Percentiles rank a stretch among this genome's conserved stretches.
Evolutionary conservation across 2,329 filamentous ascomycete genomes (phyloP).

Genomic region (Aspergillus thermomutatus): DNA sequence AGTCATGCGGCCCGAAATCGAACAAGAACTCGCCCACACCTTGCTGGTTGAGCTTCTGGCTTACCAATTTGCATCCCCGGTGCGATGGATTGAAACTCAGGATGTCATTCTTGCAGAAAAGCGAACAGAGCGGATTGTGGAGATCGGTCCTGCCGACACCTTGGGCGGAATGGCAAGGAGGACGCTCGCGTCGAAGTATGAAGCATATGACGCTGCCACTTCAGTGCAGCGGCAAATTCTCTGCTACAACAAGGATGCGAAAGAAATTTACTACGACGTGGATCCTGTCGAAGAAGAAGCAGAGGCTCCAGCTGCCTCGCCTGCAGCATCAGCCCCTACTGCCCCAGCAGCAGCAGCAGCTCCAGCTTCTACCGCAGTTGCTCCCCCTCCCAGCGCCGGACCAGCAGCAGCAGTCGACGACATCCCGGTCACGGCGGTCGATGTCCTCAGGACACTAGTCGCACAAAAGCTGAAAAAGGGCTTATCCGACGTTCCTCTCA

Average conservation of each 20-base stretch:
- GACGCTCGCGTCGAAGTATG: slow-evolving; percentile 93
- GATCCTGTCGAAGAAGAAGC: slow-evolving; percentile 91
- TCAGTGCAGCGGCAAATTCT: slow-evolving; percentile 96
- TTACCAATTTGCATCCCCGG: slow-evolving; percentile 98
- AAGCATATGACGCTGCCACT: slow-evolving; percentile 95
- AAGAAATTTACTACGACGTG: slow-evolving; percentile 99
- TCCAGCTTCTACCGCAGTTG: slow-evolving; percentile 52
- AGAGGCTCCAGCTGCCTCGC: slow-evolving; percentile 47
- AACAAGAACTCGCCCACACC: slow-evolving; percentile 98
- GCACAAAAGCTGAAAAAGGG: slow-evolving; percentile 98
- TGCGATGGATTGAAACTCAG: slow-evolving; percentile 99
- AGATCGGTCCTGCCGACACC: slow-evolving; percentile 94
- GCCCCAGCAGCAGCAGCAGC: slow-evolving; percentile 50
- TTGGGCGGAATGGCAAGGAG: slow-evolving; percentile 96
- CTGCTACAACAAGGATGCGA: slow-evolving; percentile 98
- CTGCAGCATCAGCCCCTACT: slow-evolving; percentile 39
- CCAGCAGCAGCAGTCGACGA: slow-evolving; percentile 85
- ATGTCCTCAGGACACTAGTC: slow-evolving; percentile 83
- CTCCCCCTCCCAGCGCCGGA: slow-evolving; percentile 68
- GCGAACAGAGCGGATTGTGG: slow-evolving; percentile 93
- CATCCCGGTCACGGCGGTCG: slow-evolving; percentile 79
- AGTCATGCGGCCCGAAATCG: slow-evolving; percentile 94
- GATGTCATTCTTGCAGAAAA: slow-evolving; percentile 98
- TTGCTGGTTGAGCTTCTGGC: slow-evolving; percentile 97
- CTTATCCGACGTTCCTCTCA: slow-evolving; percentile 80